Percentiles rank a stretch among this genome's conserved stretches.
Conservation (phyloP, 495 filamentous ascomycete genomes). For the Penicillium bovifimosum region DNA sequence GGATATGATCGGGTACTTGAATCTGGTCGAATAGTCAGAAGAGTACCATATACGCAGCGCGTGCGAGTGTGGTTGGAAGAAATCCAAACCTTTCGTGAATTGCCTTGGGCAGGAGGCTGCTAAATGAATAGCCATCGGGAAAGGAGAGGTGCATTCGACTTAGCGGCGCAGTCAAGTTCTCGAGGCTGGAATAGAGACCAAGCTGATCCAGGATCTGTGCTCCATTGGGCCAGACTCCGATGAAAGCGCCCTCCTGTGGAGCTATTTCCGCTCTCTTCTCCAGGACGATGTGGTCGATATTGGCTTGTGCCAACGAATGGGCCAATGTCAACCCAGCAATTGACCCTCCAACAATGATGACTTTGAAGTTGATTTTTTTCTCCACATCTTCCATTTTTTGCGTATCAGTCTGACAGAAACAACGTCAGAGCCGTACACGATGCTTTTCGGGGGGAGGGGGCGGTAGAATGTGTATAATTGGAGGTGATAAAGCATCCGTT, state of each 20-base stretch:
- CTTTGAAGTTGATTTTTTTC: slow-evolving; percentile 39
- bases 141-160: slow-evolving; percentile 7
- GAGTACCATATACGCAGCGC: neutral
- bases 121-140: neutral
- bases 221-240: slow-evolving; percentile 34
- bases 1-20: slow-evolving; percentile 17
- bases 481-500: too few relatives aligned
- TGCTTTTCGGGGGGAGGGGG: too few relatives aligned
- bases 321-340: slow-evolving; percentile 47
- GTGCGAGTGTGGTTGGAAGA: neutral
- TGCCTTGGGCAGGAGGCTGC: neutral
- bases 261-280: slow-evolving; percentile 34
- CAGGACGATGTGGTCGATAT: slow-evolving; percentile 47
- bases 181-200: slow-evolving; percentile 36
- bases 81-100: neutral
- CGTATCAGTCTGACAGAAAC: too few relatives aligned
- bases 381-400: too few relatives aligned
- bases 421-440: too few relatives aligned
- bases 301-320: slow-evolving; percentile 34
- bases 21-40: slow-evolving; percentile 17
- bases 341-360: slow-evolving; percentile 50
- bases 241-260: slow-evolving; percentile 36
- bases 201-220: slow-evolving; percentile 46
- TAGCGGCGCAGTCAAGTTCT: slow-evolving; percentile 2
- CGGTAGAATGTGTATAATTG: too few relatives aligned